Evolutionary conservation across 768 basidiomycete species (phyloP).

Genomic region (Lactarius tabidus): DNA sequence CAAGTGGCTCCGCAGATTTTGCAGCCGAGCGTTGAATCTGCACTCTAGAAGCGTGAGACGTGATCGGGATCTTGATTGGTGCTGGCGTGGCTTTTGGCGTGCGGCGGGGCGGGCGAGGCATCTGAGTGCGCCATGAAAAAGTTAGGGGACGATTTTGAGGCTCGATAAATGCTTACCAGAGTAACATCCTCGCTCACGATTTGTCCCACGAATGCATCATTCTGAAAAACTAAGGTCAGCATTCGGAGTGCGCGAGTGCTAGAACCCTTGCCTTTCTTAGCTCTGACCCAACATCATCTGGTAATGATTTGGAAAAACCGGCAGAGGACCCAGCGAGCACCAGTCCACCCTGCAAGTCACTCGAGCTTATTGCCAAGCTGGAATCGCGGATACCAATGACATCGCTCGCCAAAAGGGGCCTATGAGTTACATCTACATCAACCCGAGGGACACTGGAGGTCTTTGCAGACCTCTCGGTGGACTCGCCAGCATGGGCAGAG

Average conservation of each 20-base stretch:
- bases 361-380: neutral
- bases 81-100: constrained; percentile 8
- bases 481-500: constrained; percentile 10
- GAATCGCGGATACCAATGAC: neutral
- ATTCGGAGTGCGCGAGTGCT: neutral
- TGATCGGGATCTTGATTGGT: constrained; percentile 22
- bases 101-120: neutral
- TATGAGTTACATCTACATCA: constrained; percentile 12
- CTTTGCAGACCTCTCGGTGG: neutral
- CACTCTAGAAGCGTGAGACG: constrained; percentile 1
- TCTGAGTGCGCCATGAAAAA: neutral
- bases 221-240: constrained; percentile 10
- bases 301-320: neutral
- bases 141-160: neutral
- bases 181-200: neutral
- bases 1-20: constrained; percentile 1
- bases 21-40: constrained; percentile 15
- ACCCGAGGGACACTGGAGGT: neutral
- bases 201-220: neutral
- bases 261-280: neutral
- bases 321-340: neutral
- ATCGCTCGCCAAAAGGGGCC: constrained; percentile 18
- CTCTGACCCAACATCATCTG: neutral
- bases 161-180: neutral
- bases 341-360: neutral